These are phyloP conservation scores for Mucor indicus DNA, from an alignment of 371 early-diverging fungal species.

Conservation along the genomic window DNA sequence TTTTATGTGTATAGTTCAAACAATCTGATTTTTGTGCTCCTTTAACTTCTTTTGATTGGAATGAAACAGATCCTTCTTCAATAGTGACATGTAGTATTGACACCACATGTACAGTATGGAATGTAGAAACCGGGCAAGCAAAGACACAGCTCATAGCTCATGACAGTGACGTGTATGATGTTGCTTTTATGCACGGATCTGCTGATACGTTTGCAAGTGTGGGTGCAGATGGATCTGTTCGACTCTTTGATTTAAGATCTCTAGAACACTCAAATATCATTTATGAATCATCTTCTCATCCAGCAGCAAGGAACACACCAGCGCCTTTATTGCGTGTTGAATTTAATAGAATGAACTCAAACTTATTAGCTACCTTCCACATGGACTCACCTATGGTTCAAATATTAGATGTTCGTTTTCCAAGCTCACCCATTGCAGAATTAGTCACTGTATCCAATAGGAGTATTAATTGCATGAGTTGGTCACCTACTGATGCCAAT, in stretches of 20 bases:
- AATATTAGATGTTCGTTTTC: conserved; percentile 89
- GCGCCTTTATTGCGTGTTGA: conserved; percentile 78
- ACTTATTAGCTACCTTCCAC: conserved; percentile 89
- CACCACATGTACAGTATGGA: conserved; percentile 98
- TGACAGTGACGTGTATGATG: conserved; percentile 96
- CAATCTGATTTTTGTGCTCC: conserved; percentile 81
- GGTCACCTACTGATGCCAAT: no score
- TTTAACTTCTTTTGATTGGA: conserved; percentile 96
- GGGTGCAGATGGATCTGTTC: conserved; percentile 95
- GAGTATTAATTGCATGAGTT: no score
- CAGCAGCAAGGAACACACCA: conserved; percentile 1
- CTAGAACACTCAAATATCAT: conserved; percentile 95
- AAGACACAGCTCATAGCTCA: conserved; percentile 98
- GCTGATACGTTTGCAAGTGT: conserved; percentile 93
- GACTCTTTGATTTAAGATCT: conserved; percentile 92
- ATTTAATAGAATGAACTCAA: conserved; percentile 86
- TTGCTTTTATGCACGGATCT: conserved; percentile 82
- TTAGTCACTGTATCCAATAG: no score
- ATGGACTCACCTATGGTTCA: conserved; percentile 76
- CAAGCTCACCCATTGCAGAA: no score
- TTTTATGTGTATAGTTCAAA: conserved; percentile 42
- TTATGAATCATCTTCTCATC: conserved; percentile 64
- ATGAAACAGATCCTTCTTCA: conserved; percentile 77
- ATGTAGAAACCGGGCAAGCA: conserved; percentile 87
- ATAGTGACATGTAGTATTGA: conserved; percentile 92